Evolutionary conservation across 352 stramenopile species (phyloP).

Genomic region (Pythium aquatile): DNA sequence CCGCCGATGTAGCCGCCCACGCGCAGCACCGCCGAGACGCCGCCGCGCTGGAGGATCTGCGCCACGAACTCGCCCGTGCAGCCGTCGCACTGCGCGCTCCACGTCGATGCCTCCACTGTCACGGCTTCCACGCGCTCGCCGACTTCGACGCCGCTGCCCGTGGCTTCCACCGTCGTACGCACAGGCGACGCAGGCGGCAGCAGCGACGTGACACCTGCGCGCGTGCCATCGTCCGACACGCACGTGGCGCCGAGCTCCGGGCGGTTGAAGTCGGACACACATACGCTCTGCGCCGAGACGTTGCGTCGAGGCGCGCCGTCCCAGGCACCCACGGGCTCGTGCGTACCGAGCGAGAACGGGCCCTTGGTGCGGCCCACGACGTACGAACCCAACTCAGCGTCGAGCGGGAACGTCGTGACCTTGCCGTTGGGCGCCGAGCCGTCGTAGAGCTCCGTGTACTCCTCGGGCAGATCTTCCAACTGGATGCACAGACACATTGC

Average conservation of each 20-base stretch:
- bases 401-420: neutral
- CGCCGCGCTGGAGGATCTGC: constrained; percentile 12
- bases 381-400: neutral
- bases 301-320: constrained; percentile 7
- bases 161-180: too few relatives aligned
- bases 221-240: neutral
- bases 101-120: constrained; percentile 1
- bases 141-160: constrained; percentile 1
- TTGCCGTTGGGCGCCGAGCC: constrained; percentile 6
- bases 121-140: constrained; percentile 5
- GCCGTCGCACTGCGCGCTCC: constrained; percentile 12
- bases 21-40: neutral
- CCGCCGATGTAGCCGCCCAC: constrained; percentile 11
- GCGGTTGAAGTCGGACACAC: constrained; percentile 15
- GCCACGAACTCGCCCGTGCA: constrained; percentile 14
- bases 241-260: constrained; percentile 17
- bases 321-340: neutral
- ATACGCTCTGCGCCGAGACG: neutral
- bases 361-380: constrained; percentile 12
- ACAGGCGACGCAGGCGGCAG: neutral
- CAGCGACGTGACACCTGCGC: neutral
- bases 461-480: constrained; percentile 15
- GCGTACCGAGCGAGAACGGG: neutral
- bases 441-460: constrained; percentile 19
- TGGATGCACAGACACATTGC: constrained; percentile 13